A percentile compares a stretch with the other conserved stretches of the same genome.
Evolutionary conservation across 2,329 filamentous ascomycete species (phyloP).

Genomic region (Fusarium pseudograminearum): DNA sequence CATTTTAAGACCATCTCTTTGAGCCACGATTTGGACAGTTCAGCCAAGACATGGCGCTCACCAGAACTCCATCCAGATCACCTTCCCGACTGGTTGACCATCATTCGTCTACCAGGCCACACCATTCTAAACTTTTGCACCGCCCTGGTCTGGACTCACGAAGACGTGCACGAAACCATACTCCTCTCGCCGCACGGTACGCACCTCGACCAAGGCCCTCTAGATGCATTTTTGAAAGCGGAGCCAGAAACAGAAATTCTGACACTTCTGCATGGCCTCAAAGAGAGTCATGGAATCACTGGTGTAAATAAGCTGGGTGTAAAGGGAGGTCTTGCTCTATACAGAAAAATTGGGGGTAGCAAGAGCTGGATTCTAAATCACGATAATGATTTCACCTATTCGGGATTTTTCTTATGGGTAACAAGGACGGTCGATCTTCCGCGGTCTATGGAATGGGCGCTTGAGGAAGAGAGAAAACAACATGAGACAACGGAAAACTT

Average conservation of each 20-base stretch:
- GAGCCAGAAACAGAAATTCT: background rate
- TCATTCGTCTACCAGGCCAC: background rate
- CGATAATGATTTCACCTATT: background rate
- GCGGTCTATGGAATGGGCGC: background rate
- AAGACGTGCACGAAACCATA: background rate
- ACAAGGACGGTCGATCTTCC: background rate
- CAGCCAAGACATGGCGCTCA: conserved; percentile 24
- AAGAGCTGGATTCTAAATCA: background rate
- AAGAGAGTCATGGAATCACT: background rate
- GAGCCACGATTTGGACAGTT: conserved; percentile 20
- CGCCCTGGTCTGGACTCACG: background rate
- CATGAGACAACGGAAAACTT: background rate
- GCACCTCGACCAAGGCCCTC: background rate
- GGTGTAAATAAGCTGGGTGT: background rate
- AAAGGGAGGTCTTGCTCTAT: background rate
- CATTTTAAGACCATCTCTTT: conserved; percentile 33
- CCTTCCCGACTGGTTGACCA: background rate
- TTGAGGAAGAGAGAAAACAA: background rate
- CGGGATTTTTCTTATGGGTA: background rate
- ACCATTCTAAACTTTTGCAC: background rate
- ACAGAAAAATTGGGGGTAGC: background rate
- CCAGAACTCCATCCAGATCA: conserved; percentile 12
- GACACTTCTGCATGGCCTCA: background rate
- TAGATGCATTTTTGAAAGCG: background rate
- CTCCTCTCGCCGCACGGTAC: background rate